These are phyloP conservation scores for Solanum chaucha DNA, from an alignment of 257 asterid species.

Conservation along the genomic window DNA sequence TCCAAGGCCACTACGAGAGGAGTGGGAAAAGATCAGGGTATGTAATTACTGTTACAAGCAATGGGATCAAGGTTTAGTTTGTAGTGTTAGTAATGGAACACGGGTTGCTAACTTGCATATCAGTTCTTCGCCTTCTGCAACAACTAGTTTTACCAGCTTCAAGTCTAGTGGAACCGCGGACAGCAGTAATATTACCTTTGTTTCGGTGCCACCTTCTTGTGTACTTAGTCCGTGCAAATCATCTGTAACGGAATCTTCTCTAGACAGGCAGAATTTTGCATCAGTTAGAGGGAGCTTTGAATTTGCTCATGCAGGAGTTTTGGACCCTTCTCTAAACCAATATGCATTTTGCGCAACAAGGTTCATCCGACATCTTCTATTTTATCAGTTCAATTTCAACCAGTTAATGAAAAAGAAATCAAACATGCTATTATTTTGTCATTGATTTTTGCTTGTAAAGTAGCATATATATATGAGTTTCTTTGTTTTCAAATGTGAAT, in stretches of 20 bases:
- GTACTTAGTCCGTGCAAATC: constrained; percentile 53
- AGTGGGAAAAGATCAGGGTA: constrained; percentile 67
- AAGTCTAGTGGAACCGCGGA: constrained; percentile 70
- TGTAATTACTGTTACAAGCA: constrained; percentile 77
- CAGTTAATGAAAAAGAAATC: not conserved
- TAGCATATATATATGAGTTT: not conserved
- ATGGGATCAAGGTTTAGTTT: constrained; percentile 43
- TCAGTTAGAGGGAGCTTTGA: constrained; percentile 20
- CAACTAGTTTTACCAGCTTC: constrained; percentile 60
- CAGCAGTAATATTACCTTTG: constrained; percentile 47
- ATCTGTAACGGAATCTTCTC: constrained; percentile 33
- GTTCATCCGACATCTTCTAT: constrained; percentile 21
- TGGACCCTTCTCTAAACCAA: constrained; percentile 21
- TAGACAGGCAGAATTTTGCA: constrained; percentile 33
- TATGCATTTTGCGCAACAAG: constrained; percentile 43
- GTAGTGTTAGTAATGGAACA: constrained; percentile 28
- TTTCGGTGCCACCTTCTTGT: constrained; percentile 51
- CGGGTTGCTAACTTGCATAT: constrained; percentile 35
- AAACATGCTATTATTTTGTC: not conserved
- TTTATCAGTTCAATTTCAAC: not conserved
- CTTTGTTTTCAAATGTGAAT: not conserved
- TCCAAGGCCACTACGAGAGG: constrained; percentile 29
- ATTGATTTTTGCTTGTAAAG: not conserved
- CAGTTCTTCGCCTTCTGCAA: constrained; percentile 50
- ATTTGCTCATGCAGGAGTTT: constrained; percentile 23